These are phyloP conservation scores for Schizonepeta tenuifolia DNA, from an alignment of 257 asterid genomes.

Conservation along the genomic window DNA sequence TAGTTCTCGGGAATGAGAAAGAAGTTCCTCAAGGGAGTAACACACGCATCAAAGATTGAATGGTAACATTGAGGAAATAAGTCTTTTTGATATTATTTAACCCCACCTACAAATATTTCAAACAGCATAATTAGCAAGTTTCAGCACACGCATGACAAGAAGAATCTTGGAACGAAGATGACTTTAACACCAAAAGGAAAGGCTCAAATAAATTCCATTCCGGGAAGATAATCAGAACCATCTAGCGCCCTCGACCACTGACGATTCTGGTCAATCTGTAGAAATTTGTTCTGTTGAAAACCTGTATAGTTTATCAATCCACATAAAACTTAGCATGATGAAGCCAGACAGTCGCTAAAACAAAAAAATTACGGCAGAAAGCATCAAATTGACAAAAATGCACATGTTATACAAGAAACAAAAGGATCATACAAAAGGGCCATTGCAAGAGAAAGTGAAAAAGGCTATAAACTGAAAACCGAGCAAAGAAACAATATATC, in stretches of 20 bases:
- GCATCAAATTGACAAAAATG: not conserved
- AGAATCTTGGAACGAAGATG: not conserved
- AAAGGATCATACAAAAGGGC: not conserved
- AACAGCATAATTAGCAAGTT: conserved; percentile 1
- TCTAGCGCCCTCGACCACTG: conserved; percentile 99
- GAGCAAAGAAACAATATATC: not conserved
- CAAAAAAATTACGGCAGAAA: conserved; percentile 2
- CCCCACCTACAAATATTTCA: conserved; percentile 71
- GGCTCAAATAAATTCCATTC: conserved; percentile 64
- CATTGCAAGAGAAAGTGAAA: not conserved
- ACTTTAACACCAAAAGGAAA: conserved; percentile 9
- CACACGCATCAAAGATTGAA: conserved; percentile 98
- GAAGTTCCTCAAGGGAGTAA: conserved; percentile 97
- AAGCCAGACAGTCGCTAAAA: conserved; percentile 14
- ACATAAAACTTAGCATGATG: conserved; percentile 2
- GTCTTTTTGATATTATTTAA: conserved; percentile 94
- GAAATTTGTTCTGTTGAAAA: conserved; percentile 78
- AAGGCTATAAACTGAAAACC: not conserved
- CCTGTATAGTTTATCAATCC: conserved; percentile 46
- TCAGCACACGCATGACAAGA: not conserved
- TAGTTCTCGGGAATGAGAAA: conserved; percentile 94
- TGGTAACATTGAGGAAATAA: conserved; percentile 94
- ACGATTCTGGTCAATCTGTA: conserved; percentile 70
- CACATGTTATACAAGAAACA: not conserved
- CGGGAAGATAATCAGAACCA: conserved; percentile 99